These are phyloP conservation scores for Musa balbisiana DNA, from an alignment of 202 grass and related monocot species.

Conservation along the genomic window DNA sequence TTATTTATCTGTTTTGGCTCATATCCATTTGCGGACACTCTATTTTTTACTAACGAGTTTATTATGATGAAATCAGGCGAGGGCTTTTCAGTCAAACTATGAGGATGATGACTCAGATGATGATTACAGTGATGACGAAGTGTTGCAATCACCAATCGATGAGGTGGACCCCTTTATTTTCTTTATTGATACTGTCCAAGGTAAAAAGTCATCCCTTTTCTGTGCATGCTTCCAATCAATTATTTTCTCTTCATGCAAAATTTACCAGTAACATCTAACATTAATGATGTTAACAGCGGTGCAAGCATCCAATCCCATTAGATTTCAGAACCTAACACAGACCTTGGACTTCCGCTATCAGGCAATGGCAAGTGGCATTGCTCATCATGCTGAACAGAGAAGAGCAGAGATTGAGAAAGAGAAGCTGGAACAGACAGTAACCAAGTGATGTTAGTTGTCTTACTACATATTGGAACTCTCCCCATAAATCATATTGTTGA, in stretches of 20 bases:
- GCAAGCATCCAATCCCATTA: slow-evolving; percentile 55
- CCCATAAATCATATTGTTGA: neutral
- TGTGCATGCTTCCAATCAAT: too few species aligned
- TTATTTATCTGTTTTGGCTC: neutral
- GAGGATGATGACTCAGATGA: slow-evolving; percentile 72
- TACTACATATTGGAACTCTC: neutral
- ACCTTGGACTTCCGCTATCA: slow-evolving; percentile 69
- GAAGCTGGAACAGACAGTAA: slow-evolving; percentile 57
- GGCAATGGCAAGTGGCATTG: slow-evolving; percentile 66
- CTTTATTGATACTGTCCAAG: slow-evolving; percentile 78
- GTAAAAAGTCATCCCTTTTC: slow-evolving; percentile 21
- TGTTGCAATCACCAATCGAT: slow-evolving; percentile 79
- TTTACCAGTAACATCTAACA: neutral
- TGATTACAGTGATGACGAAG: slow-evolving; percentile 78
- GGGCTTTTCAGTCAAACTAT: slow-evolving; percentile 70
- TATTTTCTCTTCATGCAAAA: too few species aligned
- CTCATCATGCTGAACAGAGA: slow-evolving; percentile 70
- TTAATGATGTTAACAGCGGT: slow-evolving; percentile 32
- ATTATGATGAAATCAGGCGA: slow-evolving; percentile 39
- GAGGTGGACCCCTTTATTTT: slow-evolving; percentile 93
- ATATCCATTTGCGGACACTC: neutral
- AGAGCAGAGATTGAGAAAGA: slow-evolving; percentile 69
- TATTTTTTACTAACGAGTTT: too few species aligned
- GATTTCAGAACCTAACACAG: slow-evolving; percentile 68
- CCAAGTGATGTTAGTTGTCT: slow-evolving; percentile 7